phyloP scores from a whole-genome alignment of 257 asterid genomes.

The Salvia splendens region DNA sequence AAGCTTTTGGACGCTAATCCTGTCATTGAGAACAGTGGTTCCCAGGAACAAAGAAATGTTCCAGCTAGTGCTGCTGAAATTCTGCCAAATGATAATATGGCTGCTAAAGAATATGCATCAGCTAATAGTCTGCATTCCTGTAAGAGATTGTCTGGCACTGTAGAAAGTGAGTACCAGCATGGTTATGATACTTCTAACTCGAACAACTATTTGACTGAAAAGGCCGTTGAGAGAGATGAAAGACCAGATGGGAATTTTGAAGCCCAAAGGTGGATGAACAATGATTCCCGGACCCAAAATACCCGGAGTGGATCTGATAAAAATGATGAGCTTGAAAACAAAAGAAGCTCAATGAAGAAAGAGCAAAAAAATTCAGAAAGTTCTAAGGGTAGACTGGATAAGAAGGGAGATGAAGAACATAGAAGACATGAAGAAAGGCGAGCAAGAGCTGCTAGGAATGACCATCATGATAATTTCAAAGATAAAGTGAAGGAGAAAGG shows the following conservation, averaged over 20 bases:
- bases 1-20: conserved; percentile 38
- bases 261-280: conserved; percentile 37
- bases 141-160: conserved; percentile 36
- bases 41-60: conserved; percentile 26
- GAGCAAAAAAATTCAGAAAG: conserved; percentile 46
- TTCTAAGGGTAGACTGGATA: conserved; percentile 47
- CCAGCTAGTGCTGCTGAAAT: conserved; percentile 31
- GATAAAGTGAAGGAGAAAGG: conserved; percentile 62
- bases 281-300: conserved; percentile 38
- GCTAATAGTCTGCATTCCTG: conserved; percentile 39
- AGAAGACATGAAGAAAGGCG: conserved; percentile 57
- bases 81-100: conserved; percentile 38
- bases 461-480: conserved; percentile 51
- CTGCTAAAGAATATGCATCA: conserved; percentile 33
- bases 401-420: conserved; percentile 57
- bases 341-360: conserved; percentile 42
- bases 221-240: conserved; percentile 46
- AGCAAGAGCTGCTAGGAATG: conserved; percentile 47
- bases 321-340: conserved; percentile 49
- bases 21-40: conserved; percentile 48
- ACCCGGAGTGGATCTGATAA: conserved; percentile 48
- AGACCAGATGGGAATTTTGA: conserved; percentile 43
- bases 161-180: conserved; percentile 39
- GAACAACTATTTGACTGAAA: conserved; percentile 35
- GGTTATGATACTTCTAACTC: conserved; percentile 35